Evolutionary conservation across 2,329 filamentous ascomycete species (phyloP).

Genomic region (Phaeoacremonium minimum): DNA sequence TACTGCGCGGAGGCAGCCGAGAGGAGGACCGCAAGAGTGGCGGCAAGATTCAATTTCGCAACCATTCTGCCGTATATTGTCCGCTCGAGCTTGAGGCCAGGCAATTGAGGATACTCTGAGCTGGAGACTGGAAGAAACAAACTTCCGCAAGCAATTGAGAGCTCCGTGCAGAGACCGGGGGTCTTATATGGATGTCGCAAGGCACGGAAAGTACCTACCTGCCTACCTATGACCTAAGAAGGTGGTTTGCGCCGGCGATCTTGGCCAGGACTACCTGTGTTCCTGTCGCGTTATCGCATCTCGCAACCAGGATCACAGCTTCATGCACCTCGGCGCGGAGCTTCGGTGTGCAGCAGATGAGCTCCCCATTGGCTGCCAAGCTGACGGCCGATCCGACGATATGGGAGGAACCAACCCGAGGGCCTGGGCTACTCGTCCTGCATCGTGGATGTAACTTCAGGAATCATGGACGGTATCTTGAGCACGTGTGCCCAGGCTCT

Average conservation of each 20-base stretch:
- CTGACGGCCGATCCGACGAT: neutral
- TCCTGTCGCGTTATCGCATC: too few relatives aligned
- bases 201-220: slow-evolving; percentile 1
- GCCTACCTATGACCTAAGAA: too few relatives aligned
- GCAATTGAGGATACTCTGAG: neutral
- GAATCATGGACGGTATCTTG: slow-evolving; percentile 2
- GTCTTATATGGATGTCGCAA: neutral
- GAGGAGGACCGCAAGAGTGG: slow-evolving; percentile 26
- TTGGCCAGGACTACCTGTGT: too few relatives aligned
- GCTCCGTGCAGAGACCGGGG: neutral
- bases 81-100: neutral
- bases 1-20: slow-evolving; percentile 48
- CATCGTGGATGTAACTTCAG: slow-evolving; percentile 3
- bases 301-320: too few relatives aligned
- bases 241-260: too few relatives aligned
- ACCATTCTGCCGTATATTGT: neutral
- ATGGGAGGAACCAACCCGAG: slow-evolving; percentile 1
- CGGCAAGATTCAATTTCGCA: slow-evolving; percentile 7
- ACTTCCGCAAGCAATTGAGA: too few relatives aligned
- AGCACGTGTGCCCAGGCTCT: slow-evolving; percentile 6
- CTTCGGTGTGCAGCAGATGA: too few relatives aligned
- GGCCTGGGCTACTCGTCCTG: slow-evolving; percentile 1
- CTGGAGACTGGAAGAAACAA: too few relatives aligned
- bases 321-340: too few relatives aligned
- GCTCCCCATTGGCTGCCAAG: too few relatives aligned